A percentile compares a stretch with the other conserved stretches of the same genome.
Evolutionary conservation across 805 yeast genomes (phyloP).

Genomic region (Lipomyces chichibuensis): DNA sequence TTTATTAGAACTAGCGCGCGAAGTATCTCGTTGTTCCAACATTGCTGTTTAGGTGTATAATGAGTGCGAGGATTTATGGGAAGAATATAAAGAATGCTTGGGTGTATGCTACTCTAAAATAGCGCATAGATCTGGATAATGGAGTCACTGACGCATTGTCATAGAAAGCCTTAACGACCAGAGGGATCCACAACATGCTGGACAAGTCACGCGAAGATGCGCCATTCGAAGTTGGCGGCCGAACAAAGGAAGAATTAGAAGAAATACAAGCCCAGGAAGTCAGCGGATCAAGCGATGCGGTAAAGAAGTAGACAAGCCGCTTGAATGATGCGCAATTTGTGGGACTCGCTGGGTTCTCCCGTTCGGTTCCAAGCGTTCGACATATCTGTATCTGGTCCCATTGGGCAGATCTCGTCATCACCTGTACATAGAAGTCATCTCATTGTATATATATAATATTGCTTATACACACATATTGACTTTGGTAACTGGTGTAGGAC

Average conservation of each 20-base stretch:
- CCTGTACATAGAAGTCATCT: too few species aligned
- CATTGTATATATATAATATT: too few species aligned
- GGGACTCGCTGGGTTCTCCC: too few species aligned
- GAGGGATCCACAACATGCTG: conserved; percentile 78
- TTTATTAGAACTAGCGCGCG: not conserved
- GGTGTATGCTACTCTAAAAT: conserved; percentile 49
- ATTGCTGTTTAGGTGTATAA: conserved; percentile 56
- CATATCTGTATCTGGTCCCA: too few species aligned
- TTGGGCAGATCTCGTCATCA: too few species aligned
- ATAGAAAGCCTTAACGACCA: conserved; percentile 60
- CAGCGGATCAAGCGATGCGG: not conserved
- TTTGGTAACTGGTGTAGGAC: too few species aligned
- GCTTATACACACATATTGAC: too few species aligned
- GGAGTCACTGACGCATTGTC: conserved; percentile 12
- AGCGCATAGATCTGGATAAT: not conserved
- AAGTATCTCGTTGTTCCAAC: not conserved
- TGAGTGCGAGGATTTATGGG: conserved; percentile 91
- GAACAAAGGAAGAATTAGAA: conserved; percentile 37
- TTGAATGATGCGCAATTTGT: not conserved
- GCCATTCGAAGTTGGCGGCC: conserved; percentile 76
- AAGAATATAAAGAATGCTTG: conserved; percentile 84
- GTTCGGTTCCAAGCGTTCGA: too few species aligned
- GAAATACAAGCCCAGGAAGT: conserved; percentile 11
- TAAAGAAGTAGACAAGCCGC: not conserved
- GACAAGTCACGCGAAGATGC: conserved; percentile 90